A percentile compares a stretch with the other conserved stretches of the same genome.
Evolutionary conservation across 2,329 filamentous ascomycete species (phyloP).

Genomic region (Neoarthrinium moseri): DNA sequence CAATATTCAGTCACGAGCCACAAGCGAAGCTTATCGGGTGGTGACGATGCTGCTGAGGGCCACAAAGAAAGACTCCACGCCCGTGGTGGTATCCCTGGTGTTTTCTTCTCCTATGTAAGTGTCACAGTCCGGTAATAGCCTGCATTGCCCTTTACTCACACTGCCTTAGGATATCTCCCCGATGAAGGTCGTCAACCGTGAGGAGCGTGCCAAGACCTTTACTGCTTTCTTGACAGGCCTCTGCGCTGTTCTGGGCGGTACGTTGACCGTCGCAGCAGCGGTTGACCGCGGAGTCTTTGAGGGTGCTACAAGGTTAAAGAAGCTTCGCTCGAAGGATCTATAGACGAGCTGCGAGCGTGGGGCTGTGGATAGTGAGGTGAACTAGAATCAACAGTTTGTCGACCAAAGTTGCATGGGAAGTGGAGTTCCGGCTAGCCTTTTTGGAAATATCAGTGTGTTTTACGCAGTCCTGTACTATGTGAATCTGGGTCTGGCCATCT

Average conservation of each 20-base stretch:
- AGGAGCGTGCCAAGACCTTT: conserved; percentile 85
- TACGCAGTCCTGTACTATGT: too few relatives aligned
- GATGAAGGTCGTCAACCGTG: conserved; percentile 99
- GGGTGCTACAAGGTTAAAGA: conserved; percentile 80
- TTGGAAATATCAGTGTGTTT: conserved; percentile 14
- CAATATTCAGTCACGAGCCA: conserved; percentile 98
- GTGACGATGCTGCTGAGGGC: conserved; percentile 80
- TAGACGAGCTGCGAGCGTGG: conserved; percentile 24
- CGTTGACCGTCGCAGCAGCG: conserved; percentile 90
- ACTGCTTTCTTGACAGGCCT: conserved; percentile 90
- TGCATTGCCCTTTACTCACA: too few relatives aligned
- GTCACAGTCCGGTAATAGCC: too few relatives aligned
- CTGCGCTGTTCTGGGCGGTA: conserved; percentile 92
- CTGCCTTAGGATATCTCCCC: conserved; percentile 82
- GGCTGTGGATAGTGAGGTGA: conserved; percentile 4
- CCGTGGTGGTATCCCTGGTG: conserved; percentile 87
- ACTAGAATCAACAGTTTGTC: conserved; percentile 7
- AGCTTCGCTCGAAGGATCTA: conserved; percentile 69
- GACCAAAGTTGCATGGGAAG: conserved; percentile 18
- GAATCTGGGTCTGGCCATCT: too few relatives aligned
- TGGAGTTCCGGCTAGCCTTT: conserved; percentile 21
- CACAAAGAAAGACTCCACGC: conserved; percentile 92
- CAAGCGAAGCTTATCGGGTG: conserved; percentile 82
- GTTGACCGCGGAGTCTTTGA: conserved; percentile 91
- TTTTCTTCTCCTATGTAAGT: conserved; percentile 97